Base-by-base conservation (phyloP, 2,329 filamentous ascomycete species). In the Diplodia mutila region DNA sequence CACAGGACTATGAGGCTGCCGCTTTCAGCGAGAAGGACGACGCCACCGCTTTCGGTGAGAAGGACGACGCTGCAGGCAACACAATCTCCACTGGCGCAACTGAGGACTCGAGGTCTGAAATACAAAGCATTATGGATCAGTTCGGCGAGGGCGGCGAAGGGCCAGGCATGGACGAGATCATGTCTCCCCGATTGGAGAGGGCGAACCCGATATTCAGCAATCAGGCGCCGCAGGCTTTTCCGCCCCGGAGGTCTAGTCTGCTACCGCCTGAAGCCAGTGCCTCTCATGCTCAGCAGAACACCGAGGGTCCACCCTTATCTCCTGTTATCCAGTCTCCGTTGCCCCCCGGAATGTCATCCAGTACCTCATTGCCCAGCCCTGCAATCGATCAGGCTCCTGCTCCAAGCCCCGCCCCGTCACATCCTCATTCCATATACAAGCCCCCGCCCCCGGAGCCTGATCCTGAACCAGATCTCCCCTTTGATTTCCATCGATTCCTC, bases 121-220 rank as follows among this genome's bases (percentile, higher is more conserved):
- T 99, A 69, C 92, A 97, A 80, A 97, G 87, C 76, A 98, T 99
- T 77, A 98, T 99, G 92, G 92, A 93, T 70, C 95, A 98, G 79
- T 98, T 98, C 73, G 90, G 91, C 72, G 89, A 92, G 75, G 88
- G 88, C 61, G 88, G 88, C 32, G 88, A 89, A 63, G 91, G 89
- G 0, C 90, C 89, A 1, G 90, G 85, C 5, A 88, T 87, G 69
- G 90, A 94, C 61, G 92, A 96, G 78, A 93, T 97, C 75, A 97
- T 97, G 93, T 97, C 93, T 70, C 93, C 93, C 5, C 86, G 92
- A 34, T 80, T 97, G 52, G 93, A 94, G 78, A 86, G 94, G 68
- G 88, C 92, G n/a, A 91, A 91, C 34, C 92, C 94, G 6, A 85
- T 93, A 72, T 83, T 95, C 51, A 85, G 87, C n/a, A 85, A 84